Conservation (phyloP, 2,329 filamentous ascomycete species). For the Fusarium falciforme region DNA sequence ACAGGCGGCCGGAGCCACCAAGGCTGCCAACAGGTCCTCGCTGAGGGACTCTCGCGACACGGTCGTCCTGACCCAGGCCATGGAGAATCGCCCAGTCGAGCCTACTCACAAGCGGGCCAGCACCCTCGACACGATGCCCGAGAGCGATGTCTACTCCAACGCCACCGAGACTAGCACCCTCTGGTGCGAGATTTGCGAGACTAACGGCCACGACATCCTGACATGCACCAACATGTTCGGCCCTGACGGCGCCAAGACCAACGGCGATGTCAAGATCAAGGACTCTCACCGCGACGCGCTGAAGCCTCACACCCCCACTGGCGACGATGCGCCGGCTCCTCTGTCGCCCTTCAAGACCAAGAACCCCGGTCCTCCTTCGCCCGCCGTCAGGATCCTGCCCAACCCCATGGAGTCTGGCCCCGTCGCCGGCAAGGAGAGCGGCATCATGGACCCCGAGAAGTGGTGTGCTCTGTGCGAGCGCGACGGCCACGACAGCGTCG, state of each 20-base stretch:
- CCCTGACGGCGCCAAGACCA: constrained; percentile 52
- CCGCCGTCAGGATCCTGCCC: constrained; percentile 63
- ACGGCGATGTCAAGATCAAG: constrained; percentile 48
- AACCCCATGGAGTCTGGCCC: constrained; percentile 75
- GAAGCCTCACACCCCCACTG: constrained; percentile 55
- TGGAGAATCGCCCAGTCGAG: constrained; percentile 59
- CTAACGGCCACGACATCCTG: constrained; percentile 89
- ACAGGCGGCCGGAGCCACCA: constrained; percentile 53
- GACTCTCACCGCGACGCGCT: constrained; percentile 51
- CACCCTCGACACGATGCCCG: constrained; percentile 75
- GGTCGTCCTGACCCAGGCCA: constrained; percentile 66
- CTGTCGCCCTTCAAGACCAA: constrained; percentile 64
- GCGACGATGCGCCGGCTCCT: constrained; percentile 65
- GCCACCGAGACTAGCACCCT: constrained; percentile 78
- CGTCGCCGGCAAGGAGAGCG: constrained; percentile 81
- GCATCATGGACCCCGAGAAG: constrained; percentile 83
- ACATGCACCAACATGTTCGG: constrained; percentile 93
- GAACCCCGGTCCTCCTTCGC: constrained; percentile 51
- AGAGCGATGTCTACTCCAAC: constrained; percentile 76
- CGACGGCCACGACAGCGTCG: constrained; percentile 95
- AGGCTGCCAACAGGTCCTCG: constrained; percentile 62
- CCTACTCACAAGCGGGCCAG: constrained; percentile 60
- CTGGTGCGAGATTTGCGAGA: constrained; percentile 97
- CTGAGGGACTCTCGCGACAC: constrained; percentile 75
- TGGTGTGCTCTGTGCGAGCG: constrained; percentile 98